Conservation (phyloP, 345 rosid genomes). For the Brassica juncea region DNA sequence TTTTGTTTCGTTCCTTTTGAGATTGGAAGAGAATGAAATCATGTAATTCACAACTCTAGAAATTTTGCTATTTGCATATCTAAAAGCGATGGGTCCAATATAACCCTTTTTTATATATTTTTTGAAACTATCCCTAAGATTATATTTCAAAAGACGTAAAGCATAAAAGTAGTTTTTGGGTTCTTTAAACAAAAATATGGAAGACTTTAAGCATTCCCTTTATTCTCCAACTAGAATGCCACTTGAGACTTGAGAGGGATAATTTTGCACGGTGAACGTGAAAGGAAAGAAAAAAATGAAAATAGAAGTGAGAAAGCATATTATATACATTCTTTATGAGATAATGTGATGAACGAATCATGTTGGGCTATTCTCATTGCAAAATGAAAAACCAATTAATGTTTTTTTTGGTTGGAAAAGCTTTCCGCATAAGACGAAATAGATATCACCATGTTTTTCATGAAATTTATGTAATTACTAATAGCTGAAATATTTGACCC, state of each 20-base stretch:
- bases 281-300: background rate
- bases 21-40: slow-evolving; percentile 26
- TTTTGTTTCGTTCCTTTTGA: slow-evolving; percentile 30
- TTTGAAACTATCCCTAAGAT: background rate
- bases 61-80: slow-evolving; percentile 38
- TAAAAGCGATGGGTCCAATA: slow-evolving; percentile 37
- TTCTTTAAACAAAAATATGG: slow-evolving; percentile 17
- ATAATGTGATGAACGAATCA: slow-evolving; percentile 24
- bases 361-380: slow-evolving; percentile 36
- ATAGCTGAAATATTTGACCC: background rate
- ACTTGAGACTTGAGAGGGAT: slow-evolving; percentile 19
- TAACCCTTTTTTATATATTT: background rate
- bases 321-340: slow-evolving; percentile 18
- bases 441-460: slow-evolving; percentile 11
- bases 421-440: slow-evolving; percentile 12
- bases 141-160: slow-evolving; percentile 17
- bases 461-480: slow-evolving; percentile 17
- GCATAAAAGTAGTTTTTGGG: slow-evolving; percentile 36
- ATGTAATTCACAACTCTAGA: slow-evolving; percentile 35
- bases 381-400: slow-evolving; percentile 20
- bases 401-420: background rate
- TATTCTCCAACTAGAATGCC: slow-evolving; percentile 18
- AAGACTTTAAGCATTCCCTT: slow-evolving; percentile 23
- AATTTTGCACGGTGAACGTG: slow-evolving; percentile 30
- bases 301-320: background rate